Evolutionary conservation across 1,284 basidiomycete species (phyloP).

Genomic region (Sporisorium iseilematis-ciliati): DNA sequence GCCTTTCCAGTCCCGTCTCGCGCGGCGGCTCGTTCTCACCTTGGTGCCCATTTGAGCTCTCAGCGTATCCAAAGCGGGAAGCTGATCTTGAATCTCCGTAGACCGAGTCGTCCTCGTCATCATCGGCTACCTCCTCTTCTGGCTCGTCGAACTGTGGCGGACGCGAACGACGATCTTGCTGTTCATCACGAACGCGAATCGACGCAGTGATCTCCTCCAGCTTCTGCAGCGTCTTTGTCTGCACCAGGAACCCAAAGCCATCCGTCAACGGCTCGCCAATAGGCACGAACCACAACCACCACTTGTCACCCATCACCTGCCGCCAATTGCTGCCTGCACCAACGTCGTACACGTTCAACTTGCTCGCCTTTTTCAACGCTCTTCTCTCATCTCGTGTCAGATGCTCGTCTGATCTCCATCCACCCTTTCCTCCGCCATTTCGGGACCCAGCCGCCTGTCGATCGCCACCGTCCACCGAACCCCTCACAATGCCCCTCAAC

Average conservation of each 20-base stretch:
- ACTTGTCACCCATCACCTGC: slow-evolving; percentile 54
- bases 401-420: slow-evolving; percentile 55
- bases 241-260: slow-evolving; percentile 47
- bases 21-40: not conserved
- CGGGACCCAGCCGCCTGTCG: not conserved
- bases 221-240: slow-evolving; percentile 41
- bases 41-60: not conserved
- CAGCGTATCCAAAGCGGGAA: slow-evolving; percentile 26
- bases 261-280: slow-evolving; percentile 53
- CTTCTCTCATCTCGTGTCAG: slow-evolving; percentile 52
- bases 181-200: slow-evolving; percentile 24
- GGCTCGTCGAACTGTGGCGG: not conserved
- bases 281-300: slow-evolving; percentile 59
- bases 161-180: not conserved
- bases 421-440: not conserved
- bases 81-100: slow-evolving; percentile 19
- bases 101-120: slow-evolving; percentile 38
- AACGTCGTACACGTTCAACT: slow-evolving; percentile 65
- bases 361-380: slow-evolving; percentile 55
- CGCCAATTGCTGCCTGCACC: slow-evolving; percentile 54
- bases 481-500: slow-evolving; percentile 20
- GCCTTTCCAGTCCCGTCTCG: slow-evolving; percentile 22
- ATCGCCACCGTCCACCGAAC: slow-evolving; percentile 10
- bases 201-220: slow-evolving; percentile 50
- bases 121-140: slow-evolving; percentile 16